These are phyloP conservation scores for Cladosporium sp. DNA, from an alignment of 2,329 filamentous ascomycete species.

Conservation along the genomic window DNA sequence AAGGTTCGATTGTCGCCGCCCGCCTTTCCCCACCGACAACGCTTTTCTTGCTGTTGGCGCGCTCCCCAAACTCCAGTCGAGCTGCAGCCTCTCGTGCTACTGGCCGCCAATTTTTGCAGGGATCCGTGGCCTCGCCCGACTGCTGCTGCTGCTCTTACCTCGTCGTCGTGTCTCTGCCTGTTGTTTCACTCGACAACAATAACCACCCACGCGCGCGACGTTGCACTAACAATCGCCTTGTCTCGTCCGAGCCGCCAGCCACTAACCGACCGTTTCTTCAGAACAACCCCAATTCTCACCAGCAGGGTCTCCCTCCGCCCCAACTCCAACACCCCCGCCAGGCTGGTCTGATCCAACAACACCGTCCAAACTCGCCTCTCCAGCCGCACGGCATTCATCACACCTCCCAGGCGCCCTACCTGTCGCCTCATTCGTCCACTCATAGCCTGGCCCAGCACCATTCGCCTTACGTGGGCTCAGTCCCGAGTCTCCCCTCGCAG, in stretches of 20 bases:
- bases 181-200: conserved; percentile 12
- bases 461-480: conserved; percentile 67
- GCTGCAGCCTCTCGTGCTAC: conserved; percentile 15
- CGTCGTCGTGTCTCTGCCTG: conserved; percentile 16
- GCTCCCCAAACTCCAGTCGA: conserved; percentile 1
- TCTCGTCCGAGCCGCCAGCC: conserved; percentile 2
- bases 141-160: background rate
- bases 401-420: conserved; percentile 20
- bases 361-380: conserved; percentile 66
- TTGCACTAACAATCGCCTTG: conserved; percentile 20
- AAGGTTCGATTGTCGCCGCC: conserved; percentile 9
- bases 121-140: conserved; percentile 11
- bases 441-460: conserved; percentile 56
- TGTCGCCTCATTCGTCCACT: conserved; percentile 58
- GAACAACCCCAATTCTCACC: conserved; percentile 35
- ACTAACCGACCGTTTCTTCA: conserved; percentile 22
- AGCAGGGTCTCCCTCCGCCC: conserved; percentile 68
- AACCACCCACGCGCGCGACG: conserved; percentile 18
- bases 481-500: conserved; percentile 63
- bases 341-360: conserved; percentile 70
- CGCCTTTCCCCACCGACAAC: conserved; percentile 9
- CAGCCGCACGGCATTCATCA: conserved; percentile 20
- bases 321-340: conserved; percentile 71
- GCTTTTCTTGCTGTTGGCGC: conserved; percentile 11
- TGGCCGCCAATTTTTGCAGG: conserved; percentile 9